Conservation (phyloP, 129 eudicot genomes). For the Tanacetum coccineum region DNA sequence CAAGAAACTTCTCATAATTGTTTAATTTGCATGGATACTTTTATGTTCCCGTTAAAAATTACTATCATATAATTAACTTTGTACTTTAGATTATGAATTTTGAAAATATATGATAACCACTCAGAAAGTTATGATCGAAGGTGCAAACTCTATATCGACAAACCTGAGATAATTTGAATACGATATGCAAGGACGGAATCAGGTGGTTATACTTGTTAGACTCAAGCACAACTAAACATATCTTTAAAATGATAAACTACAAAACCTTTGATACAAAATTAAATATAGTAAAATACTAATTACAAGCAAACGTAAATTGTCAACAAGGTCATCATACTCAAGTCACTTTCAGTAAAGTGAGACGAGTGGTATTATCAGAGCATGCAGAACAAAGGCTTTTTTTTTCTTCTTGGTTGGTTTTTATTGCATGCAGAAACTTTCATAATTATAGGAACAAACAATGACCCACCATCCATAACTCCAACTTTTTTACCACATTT, state of each 20-base stretch:
- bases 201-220: too few species aligned
- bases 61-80: too few species aligned
- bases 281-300: background rate
- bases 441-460: conserved; percentile 33
- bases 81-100: too few species aligned
- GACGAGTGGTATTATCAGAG: conserved; percentile 31
- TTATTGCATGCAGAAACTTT: conserved; percentile 30
- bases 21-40: conserved; percentile 13
- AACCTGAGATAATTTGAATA: too few species aligned
- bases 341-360: conserved; percentile 30
- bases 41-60: background rate
- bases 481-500: conserved; percentile 12
- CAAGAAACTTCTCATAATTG: conserved; percentile 14
- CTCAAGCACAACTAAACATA: background rate
- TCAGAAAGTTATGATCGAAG: too few species aligned
- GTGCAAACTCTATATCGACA: too few species aligned
- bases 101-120: too few species aligned
- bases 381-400: conserved; percentile 20
- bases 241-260: background rate
- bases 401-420: conserved; percentile 19
- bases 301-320: conserved; percentile 17
- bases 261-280: background rate
- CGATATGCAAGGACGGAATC: too few species aligned
- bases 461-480: conserved; percentile 23
- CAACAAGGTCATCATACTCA: conserved; percentile 21